Percentiles rank a stretch among this genome's conserved stretches.
These are phyloP conservation scores for Geosmithia morbida DNA, from an alignment of 2,329 filamentous ascomycete genomes.

Conservation along the genomic window DNA sequence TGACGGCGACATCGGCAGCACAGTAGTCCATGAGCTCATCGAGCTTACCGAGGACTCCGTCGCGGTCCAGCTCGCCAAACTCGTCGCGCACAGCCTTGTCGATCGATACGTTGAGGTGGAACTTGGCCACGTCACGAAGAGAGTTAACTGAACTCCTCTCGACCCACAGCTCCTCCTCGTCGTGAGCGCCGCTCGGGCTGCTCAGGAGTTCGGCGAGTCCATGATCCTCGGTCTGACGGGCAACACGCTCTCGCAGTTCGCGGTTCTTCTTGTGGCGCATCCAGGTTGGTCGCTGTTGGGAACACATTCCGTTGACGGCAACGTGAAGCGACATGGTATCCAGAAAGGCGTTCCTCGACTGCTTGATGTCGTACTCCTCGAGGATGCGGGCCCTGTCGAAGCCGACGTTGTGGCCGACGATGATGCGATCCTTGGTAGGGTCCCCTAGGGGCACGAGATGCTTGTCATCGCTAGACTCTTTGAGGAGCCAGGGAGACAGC, in stretches of 20 bases:
- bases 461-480: slow-evolving; percentile 59
- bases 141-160: slow-evolving; percentile 92
- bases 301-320: slow-evolving; percentile 98
- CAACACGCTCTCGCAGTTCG: slow-evolving; percentile 68
- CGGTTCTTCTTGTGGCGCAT: slow-evolving; percentile 90
- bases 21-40: slow-evolving; percentile 87
- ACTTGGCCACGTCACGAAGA: slow-evolving; percentile 86
- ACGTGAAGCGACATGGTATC: slow-evolving; percentile 98
- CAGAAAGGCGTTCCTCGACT: slow-evolving; percentile 74
- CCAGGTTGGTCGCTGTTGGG: slow-evolving; percentile 89
- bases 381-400: slow-evolving; percentile 80
- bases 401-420: slow-evolving; percentile 91
- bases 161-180: slow-evolving; percentile 94
- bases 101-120: slow-evolving; percentile 81
- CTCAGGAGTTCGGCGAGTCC: slow-evolving; percentile 61
- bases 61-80: slow-evolving; percentile 68
- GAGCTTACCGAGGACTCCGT: slow-evolving; percentile 54
- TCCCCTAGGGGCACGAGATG: slow-evolving; percentile 85
- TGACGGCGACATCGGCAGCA: slow-evolving; percentile 84
- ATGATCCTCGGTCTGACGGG: slow-evolving; percentile 53
- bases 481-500: slow-evolving; percentile 89
- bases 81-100: slow-evolving; percentile 80
- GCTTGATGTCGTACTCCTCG: slow-evolving; percentile 78
- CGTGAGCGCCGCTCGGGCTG: slow-evolving; percentile 49
- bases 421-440: slow-evolving; percentile 53